Base-by-base conservation (phyloP, 164 flowering plant genomes). In the Protea cynaroides region DNA sequence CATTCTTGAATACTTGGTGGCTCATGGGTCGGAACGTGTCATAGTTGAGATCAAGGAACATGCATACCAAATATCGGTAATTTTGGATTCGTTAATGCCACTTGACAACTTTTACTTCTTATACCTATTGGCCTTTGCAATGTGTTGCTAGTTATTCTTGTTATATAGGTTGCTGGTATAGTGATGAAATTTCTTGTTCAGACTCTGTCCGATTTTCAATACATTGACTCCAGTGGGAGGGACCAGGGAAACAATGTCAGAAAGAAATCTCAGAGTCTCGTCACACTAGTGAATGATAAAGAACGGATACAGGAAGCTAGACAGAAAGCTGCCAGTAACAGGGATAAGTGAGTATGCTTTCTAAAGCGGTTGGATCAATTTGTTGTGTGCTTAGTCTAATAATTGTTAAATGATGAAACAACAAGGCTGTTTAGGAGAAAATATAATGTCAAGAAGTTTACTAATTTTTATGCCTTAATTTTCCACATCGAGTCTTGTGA, bases 181-280 rank as follows among this genome's bases (percentile, higher is more conserved):
- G 18, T 53, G n/a, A 47, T 46, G 59, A 53, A 2, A 29, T 29
- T 62, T 36, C 51, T 52, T 65, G 61, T 23, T 64, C 85, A 95
- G 99, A 84, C 92, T 52, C 72, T 92, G 70, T 83, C 96, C 13
- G 87, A 88, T 73, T 95, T 95, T 71, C 99, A 90, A 66, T 95
- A 95, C 64, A 84, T 92, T 66, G 99, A 95, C 76, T 92, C 97
- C 53, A 74, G 87, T 78, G 99, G 98, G 70, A 87, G 85, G 73
- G 99, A 95, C 67, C 99, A 95, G 72, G 99, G 99, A 62, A 81
- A 67, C 81, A 92, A 95, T 79, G 91, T 95, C 63, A 76, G 99
- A 68, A 92, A 77, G 84, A 95, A 90, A 74, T 90, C 99, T 74
- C 98, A 92, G 81, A 82, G 84, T 79, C 90, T 95, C 69, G 97